A percentile compares a stretch with the other conserved stretches of the same genome.
Evolutionary conservation across 2,329 filamentous ascomycete genomes (phyloP).

Genomic region (Exophiala sideris): DNA sequence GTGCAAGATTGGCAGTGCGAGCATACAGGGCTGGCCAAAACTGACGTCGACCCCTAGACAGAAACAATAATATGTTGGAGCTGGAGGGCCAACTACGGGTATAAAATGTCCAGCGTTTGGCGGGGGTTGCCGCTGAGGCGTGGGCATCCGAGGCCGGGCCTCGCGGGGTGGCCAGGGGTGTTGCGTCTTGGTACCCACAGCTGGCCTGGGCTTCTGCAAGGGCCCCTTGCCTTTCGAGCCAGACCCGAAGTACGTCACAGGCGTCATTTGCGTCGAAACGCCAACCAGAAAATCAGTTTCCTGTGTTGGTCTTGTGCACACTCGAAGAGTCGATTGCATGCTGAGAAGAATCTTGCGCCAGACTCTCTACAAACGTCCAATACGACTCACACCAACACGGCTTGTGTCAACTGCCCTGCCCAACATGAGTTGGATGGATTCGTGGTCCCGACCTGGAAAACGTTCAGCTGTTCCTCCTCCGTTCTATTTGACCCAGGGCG

Average conservation of each 20-base stretch:
- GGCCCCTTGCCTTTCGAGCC: too few relatives aligned
- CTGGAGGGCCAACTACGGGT: not conserved
- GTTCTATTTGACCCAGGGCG: constrained; percentile 50
- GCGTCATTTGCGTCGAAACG: too few relatives aligned
- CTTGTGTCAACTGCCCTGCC: not conserved
- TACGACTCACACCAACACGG: not conserved
- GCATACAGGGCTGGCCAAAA: constrained; percentile 23
- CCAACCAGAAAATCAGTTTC: too few relatives aligned
- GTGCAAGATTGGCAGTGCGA: constrained; percentile 23
- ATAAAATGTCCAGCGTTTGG: too few relatives aligned
- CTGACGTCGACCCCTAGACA: constrained; percentile 5
- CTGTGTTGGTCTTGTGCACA: too few relatives aligned
- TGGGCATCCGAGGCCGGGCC: too few relatives aligned
- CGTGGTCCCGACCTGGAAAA: constrained; percentile 45
- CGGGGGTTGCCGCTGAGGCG: too few relatives aligned
- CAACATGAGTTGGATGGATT: constrained; percentile 50
- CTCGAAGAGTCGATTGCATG: too few relatives aligned
- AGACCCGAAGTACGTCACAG: too few relatives aligned
- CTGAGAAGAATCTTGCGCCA: not conserved
- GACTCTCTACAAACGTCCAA: not conserved
- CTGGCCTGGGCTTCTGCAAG: too few relatives aligned
- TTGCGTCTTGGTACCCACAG: too few relatives aligned
- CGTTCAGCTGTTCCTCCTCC: constrained; percentile 48
- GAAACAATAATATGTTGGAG: not conserved
- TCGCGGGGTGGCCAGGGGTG: too few relatives aligned